Evolutionary conservation across 208 protist genomes (phyloP), one percentile per base, ranked within the genome.

Genomic region (Acanthamoeba culbertsoni): DNA sequence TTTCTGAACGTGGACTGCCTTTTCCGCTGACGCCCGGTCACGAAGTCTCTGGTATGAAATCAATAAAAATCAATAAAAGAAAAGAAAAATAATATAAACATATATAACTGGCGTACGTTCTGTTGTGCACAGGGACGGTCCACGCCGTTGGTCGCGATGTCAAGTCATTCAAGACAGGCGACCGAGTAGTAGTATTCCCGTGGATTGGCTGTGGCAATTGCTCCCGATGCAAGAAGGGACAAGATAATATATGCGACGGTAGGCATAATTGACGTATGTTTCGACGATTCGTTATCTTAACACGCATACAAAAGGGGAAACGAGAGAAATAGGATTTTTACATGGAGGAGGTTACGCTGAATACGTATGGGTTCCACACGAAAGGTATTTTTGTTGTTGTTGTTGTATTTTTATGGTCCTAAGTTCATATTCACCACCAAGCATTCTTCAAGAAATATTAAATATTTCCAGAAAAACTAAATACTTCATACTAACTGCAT

Each of bases 221-320:
- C 20, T 62, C 51, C 5, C 45, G 82, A 8, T 90, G 82, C 42
- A 90, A 68, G 42, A 28, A 42, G 28, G 82, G 82, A 31, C 51
- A 65, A 23, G 82, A 90, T 40, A 90, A 90, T 53, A 37, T 90
- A 28, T 90, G 82, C 42, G 82, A 90, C 43, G 82, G 82, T 90
- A 7, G 28, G 51, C 37, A 5, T 86, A 8, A 8, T 31, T 14
- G 4, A 5, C 33, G 3, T 40, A 2, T 37, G 12, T 26, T 51
- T 42, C 33, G 7, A 35, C 23, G 20, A 12, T 37, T 16, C 7
- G 7, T 82, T 12, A 53, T 16, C 18, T 31, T 42, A 16, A 51
- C 6, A 68, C 16, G 23, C 51, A 3, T 62, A 8, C 82, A n/a
- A 14, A 68, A 90, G 82, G 82, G 20, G 20, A 14, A 5, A 90